Evolutionary conservation across 768 basidiomycete species (phyloP).

Genomic region (Lanmaoa rubissima): DNA sequence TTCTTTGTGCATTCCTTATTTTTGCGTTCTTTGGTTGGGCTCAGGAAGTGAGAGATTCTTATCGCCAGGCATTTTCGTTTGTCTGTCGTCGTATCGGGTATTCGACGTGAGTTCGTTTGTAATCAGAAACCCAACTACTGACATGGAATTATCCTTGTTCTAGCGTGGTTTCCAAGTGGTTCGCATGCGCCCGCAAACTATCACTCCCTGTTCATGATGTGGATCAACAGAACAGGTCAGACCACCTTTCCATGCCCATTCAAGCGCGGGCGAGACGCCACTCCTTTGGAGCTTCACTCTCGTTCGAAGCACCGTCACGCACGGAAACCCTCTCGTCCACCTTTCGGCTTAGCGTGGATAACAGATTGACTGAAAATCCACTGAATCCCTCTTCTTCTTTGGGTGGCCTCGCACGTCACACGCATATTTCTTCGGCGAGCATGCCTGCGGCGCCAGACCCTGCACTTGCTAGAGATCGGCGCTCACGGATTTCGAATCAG

Average conservation of each 20-base stretch:
- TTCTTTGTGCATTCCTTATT: conserved; percentile 41
- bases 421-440: background rate
- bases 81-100: conserved; percentile 19
- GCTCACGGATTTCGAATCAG: background rate
- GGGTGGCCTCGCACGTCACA: background rate
- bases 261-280: background rate
- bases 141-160: background rate
- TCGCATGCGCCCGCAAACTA: background rate
- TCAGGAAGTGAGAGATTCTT: conserved; percentile 47
- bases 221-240: background rate
- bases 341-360: background rate
- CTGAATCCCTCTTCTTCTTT: background rate
- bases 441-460: background rate
- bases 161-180: background rate
- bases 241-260: background rate
- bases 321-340: background rate
- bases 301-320: background rate
- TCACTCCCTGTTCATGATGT: background rate
- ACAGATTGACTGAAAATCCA: background rate
- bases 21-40: conserved; percentile 56
- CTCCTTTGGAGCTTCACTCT: background rate
- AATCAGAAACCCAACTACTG: background rate
- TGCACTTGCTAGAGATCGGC: background rate
- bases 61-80: conserved; percentile 27
- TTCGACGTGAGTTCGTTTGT: background rate